These are phyloP conservation scores for Lenzites betulinus DNA, from an alignment of 768 basidiomycete species.

Conservation along the genomic window DNA sequence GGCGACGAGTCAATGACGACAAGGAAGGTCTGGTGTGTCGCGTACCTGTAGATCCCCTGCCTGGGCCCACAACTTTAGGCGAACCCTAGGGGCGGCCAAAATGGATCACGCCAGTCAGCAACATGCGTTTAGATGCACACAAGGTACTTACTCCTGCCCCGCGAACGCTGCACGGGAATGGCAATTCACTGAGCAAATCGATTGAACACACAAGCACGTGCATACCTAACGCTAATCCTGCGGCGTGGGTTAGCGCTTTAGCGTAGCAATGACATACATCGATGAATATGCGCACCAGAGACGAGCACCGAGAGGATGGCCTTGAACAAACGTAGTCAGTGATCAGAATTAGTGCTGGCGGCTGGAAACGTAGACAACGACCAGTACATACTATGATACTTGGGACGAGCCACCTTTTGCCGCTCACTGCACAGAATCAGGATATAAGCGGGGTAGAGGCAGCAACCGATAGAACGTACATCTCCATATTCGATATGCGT, in stretches of 20 bases:
- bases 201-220: neutral
- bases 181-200: neutral
- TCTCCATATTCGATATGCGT: constrained; percentile 15
- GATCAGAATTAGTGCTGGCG: neutral
- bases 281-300: neutral
- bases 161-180: neutral
- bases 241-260: no score
- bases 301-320: neutral
- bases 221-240: neutral
- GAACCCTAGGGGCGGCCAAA: neutral
- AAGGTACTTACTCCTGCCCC: neutral
- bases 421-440: neutral
- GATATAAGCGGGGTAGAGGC: neutral
- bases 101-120: neutral
- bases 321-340: neutral
- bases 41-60: neutral
- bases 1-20: neutral
- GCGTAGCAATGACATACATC: neutral
- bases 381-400: neutral
- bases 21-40: neutral
- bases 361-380: no score
- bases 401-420: neutral
- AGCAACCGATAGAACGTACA: neutral
- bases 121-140: neutral
- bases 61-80: neutral